Evolutionary conservation across 148 eudicot genomes (phyloP).

Genomic region (Persicaria maculosa): DNA sequence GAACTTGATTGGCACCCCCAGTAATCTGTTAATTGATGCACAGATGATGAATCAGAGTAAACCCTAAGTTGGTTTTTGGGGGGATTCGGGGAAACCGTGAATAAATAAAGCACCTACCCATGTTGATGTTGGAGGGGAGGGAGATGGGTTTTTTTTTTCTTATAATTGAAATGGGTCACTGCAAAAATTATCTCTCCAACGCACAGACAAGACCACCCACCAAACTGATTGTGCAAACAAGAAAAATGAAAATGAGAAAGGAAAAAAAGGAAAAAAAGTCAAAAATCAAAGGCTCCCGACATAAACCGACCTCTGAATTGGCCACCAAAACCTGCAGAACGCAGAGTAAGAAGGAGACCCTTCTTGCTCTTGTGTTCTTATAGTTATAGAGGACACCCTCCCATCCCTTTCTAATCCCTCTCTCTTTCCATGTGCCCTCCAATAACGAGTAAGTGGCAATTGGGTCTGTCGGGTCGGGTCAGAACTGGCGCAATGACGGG

Average conservation of each 20-base stretch:
- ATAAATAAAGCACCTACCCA: conserved; percentile 26
- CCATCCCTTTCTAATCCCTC: not conserved
- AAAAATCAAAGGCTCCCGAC: conserved; percentile 14
- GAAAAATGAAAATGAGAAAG: not conserved
- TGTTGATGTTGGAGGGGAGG: conserved; percentile 9
- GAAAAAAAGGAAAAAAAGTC: not conserved
- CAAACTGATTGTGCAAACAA: conserved; percentile 3
- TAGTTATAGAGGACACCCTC: not conserved
- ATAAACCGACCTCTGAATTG: not conserved
- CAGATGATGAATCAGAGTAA: conserved; percentile 13
- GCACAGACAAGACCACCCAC: conserved; percentile 13
- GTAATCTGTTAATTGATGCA: conserved; percentile 9
- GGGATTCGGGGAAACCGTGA: not conserved
- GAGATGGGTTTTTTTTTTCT: too few relatives aligned
- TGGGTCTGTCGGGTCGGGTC: not conserved
- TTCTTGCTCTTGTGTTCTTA: not conserved
- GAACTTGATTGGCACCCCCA: conserved; percentile 11
- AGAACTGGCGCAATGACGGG: too few relatives aligned
- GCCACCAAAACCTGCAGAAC: not conserved
- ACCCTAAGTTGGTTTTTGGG: conserved; percentile 1
- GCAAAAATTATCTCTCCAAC: not conserved
- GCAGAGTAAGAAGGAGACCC: not conserved
- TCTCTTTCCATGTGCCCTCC: not conserved
- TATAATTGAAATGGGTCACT: conserved; percentile 25
- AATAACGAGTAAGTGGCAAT: not conserved